Base-by-base conservation (phyloP, 148 eudicot species). In the Amaranthus cruentus region DNA sequence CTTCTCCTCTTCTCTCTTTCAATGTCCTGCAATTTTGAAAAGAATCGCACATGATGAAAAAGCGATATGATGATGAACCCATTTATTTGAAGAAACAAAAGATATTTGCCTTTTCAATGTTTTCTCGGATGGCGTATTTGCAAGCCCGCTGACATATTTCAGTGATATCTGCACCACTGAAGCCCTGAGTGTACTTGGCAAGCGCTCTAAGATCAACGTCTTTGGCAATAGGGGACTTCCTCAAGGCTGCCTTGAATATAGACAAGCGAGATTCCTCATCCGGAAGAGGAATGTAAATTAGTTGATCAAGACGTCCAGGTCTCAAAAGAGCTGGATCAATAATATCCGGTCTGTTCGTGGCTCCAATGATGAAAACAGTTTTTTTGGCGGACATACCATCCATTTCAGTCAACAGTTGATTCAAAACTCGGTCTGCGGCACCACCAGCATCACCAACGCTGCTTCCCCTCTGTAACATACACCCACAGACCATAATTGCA, bases 341-440 rank as follows among this genome's bases (percentile, higher is more conserved):
- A 13, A 91, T 91, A 68, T 91, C 97, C 52, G 97, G 97, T 75
- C 97, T 83, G 83, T 91, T 91, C 42, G 97, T 91, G 43, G 97
- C 97, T 18, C 94, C 97, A 56, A 91, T 91, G 12, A 89, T 89
- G 82, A 91, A 91, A 5, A 91, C 97, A 6, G 97, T 91, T 28
- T 91, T 91, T 85, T 91, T 91, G 28, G 97, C 97, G 52, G 88
- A 83, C 97, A 91, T 91, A 47, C 97, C 97, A 76, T 91, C 97
- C 97, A 91, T 91, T 77, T 91, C 97, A 4, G 97, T 91, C 38
- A 91, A 78, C 49, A 91, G 90, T 67, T 91, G 97, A 51, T 91
- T 91, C 87, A 91, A 73, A 55, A 91, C 97, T 60, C 97, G 80
- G 76, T 91, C 97, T 64, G 97, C 97, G 9, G 97, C 97, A 76